Evolutionary conservation across 768 basidiomycete genomes (phyloP), one percentile per base, ranked within the genome.

Genomic region (Dictyophora rubrovolvata): DNA sequence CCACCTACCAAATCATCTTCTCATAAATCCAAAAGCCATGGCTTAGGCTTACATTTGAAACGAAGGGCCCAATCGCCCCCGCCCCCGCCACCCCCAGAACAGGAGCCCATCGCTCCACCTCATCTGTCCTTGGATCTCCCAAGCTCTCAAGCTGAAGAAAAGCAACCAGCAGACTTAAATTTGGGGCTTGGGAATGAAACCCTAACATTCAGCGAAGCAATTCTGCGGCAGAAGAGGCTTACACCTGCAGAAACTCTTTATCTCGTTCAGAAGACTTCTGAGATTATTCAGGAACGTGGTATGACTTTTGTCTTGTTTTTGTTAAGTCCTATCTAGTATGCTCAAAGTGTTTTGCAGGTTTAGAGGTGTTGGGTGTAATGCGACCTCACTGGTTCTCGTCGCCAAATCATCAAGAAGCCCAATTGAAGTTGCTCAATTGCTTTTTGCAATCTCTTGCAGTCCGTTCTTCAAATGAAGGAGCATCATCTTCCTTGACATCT

Each of bases 301-400:
- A 72, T 33, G 81, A 69, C 16, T 46, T 49, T 56, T n/a, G 28
- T 6, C 16, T 9, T 28, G 6, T 62, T 66, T 53, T 56, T 28
- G 28, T 28, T 7, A 28, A n/a, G n/a, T 28, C 7, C 59, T 22
- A 61, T 35, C 23, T 18, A 54, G 20, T 48, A 18, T 65, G 33
- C 61, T 34, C 34, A 55, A 28, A 28, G 28, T 28, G 28, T 28
- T 28, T 58, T 61, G 12, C 61, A 90, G 88, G 88, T n/a, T 75
- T 89, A 54, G 87, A 89, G 68, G 83, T 85, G 3, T 82, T 87
- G 50, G 89, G 89, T 18, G 76, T 91, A 50, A 91, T 91, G 86
- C 86, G 86, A 65, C 87, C 89, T 5, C 85, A 90, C 68, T 91
- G 86, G 88, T 77, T 86, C 68, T 77, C 88, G 9, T 88, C 86